Percentiles rank a stretch among this genome's conserved stretches.
phyloP scores from a whole-genome alignment of 257 asterid species.

The Petunia axillaris region DNA sequence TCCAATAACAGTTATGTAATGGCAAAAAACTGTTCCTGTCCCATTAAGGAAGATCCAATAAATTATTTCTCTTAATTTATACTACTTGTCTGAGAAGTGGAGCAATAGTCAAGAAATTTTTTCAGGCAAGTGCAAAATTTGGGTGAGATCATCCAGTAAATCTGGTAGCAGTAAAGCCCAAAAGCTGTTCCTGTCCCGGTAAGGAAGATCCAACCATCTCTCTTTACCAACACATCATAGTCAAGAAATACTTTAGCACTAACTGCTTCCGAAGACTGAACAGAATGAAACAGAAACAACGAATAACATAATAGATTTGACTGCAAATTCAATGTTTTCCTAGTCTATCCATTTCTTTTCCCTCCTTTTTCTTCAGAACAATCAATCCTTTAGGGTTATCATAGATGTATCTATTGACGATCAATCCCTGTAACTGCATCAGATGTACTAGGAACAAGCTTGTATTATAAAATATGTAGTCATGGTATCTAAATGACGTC shows the following conservation, averaged over 20 bases:
- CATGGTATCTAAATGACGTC: background rate
- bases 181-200: background rate
- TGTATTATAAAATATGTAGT: constrained; percentile 18
- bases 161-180: constrained; percentile 16
- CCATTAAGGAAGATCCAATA: too few species aligned
- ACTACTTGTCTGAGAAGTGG: background rate
- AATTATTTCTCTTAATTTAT: too few species aligned
- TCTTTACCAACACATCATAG: background rate
- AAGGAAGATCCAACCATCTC: constrained; percentile 21
- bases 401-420: background rate
- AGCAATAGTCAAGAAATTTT: background rate
- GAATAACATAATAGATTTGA: constrained; percentile 18
- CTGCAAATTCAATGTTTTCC: background rate
- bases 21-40: background rate
- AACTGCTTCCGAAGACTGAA: constrained; percentile 2
- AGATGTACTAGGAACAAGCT: background rate
- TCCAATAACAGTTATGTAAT: background rate
- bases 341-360: constrained; percentile 6
- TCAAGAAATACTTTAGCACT: background rate
- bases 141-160: constrained; percentile 19
- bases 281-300: background rate
- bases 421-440: background rate
- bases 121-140: background rate
- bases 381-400: background rate
- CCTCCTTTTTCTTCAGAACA: constrained; percentile 4